phyloP scores from a whole-genome alignment of 352 stramenopile species.

The Elongisporangium undulatum region DNA sequence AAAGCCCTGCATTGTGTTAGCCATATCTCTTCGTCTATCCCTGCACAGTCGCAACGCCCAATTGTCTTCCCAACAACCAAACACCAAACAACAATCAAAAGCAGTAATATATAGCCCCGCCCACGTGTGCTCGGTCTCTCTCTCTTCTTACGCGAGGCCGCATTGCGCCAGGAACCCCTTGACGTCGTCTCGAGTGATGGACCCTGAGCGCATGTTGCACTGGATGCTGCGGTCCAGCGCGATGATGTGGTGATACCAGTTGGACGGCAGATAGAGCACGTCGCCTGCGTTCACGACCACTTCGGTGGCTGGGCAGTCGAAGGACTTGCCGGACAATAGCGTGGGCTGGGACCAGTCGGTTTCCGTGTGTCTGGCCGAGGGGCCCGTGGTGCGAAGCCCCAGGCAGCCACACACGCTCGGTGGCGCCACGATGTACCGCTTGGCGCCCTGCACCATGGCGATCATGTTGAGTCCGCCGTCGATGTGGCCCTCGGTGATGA shows the following conservation, averaged over 20 bases:
- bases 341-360: slow-evolving; percentile 88
- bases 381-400: slow-evolving; percentile 61
- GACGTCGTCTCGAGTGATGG: slow-evolving; percentile 28
- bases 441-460: slow-evolving; percentile 83
- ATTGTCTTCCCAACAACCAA: background rate
- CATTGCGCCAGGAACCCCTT: slow-evolving; percentile 32
- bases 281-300: slow-evolving; percentile 91
- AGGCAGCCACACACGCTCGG: slow-evolving; percentile 86
- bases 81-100: background rate
- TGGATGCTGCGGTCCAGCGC: slow-evolving; percentile 93
- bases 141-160: slow-evolving; percentile 12
- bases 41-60: background rate
- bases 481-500: slow-evolving; percentile 93
- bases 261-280: slow-evolving; percentile 92
- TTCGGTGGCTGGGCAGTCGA: slow-evolving; percentile 77
- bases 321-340: slow-evolving; percentile 16
- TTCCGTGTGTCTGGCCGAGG: slow-evolving; percentile 86
- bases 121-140: background rate
- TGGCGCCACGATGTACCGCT: slow-evolving; percentile 91
- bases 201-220: slow-evolving; percentile 89
- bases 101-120: background rate
- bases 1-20: background rate
- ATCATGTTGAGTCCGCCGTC: slow-evolving; percentile 94
- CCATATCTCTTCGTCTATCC: background rate
- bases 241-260: slow-evolving; percentile 96